These are phyloP conservation scores for Jamesozyma rosinii DNA, from an alignment of 805 yeast genomes.

Conservation along the genomic window DNA sequence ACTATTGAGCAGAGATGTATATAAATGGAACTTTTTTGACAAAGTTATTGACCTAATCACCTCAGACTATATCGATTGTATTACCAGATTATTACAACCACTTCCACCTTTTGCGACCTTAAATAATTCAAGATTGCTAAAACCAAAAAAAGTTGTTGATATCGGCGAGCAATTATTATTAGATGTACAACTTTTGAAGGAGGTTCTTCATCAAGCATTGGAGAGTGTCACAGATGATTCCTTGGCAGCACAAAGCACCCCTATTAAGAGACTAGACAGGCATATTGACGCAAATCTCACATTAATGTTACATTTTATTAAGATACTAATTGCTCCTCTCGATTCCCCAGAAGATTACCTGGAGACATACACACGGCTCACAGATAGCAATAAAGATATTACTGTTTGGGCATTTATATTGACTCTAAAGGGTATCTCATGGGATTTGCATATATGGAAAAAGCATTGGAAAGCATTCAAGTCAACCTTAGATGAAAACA, in stretches of 20 bases:
- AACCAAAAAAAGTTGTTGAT: conserved; percentile 20
- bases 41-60: conserved; percentile 59
- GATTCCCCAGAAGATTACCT: conserved; percentile 40
- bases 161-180: conserved; percentile 72
- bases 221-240: conserved; percentile 15
- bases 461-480: conserved; percentile 19
- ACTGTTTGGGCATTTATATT: conserved; percentile 27
- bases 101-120: conserved; percentile 43
- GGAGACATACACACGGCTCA: conserved; percentile 28
- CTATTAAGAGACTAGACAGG: conserved; percentile 21
- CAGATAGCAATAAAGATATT: conserved; percentile 19
- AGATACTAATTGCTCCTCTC: conserved; percentile 25
- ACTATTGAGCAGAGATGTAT: conserved; percentile 57
- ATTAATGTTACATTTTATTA: conserved; percentile 15
- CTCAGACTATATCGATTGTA: conserved; percentile 45
- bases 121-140: conserved; percentile 13
- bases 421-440: conserved; percentile 23
- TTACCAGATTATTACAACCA: conserved; percentile 53
- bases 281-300: conserved; percentile 21
- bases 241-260: conserved; percentile 11
- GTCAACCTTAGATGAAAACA: conserved; percentile 1
- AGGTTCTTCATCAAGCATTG: conserved; percentile 32
- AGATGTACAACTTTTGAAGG: conserved; percentile 60
- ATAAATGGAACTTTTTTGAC: conserved; percentile 65
- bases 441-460: conserved; percentile 29